Conservation (phyloP, 2,329 filamentous ascomycete genomes). For the Fusarium sp. region DNA sequence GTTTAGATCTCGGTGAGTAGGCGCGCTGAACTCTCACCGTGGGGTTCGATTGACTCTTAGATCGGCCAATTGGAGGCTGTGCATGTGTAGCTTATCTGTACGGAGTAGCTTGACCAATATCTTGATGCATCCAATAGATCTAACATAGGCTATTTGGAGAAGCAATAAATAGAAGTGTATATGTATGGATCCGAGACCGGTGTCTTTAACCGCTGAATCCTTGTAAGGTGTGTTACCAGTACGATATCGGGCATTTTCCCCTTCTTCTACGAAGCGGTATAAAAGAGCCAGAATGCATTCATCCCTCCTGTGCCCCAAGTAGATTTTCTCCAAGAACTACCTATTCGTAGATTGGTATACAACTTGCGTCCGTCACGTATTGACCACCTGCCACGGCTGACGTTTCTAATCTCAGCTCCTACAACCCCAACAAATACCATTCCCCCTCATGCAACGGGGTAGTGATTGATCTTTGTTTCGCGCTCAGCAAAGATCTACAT, state of each 20-base stretch:
- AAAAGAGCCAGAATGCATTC: constrained; percentile 16
- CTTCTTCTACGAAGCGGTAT: constrained; percentile 7
- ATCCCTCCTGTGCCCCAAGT: background rate
- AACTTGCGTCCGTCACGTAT: background rate
- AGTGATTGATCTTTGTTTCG: background rate
- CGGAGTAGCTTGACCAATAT: constrained; percentile 9
- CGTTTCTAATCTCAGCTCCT: constrained; percentile 5
- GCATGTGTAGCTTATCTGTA: constrained; percentile 13
- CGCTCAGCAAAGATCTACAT: constrained; percentile 3
- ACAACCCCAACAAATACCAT: constrained; percentile 19
- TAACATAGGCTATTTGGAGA: background rate
- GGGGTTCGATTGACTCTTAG: background rate
- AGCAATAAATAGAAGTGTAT: background rate
- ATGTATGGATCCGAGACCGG: constrained; percentile 26
- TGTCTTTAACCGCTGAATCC: constrained; percentile 9
- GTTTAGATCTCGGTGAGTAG: constrained; percentile 4
- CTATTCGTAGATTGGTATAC: constrained; percentile 1
- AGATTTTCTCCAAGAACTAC: background rate
- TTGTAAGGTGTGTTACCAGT: constrained; percentile 10
- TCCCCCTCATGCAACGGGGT: constrained; percentile 15
- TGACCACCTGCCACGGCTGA: constrained; percentile 10
- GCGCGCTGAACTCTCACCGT: constrained; percentile 13
- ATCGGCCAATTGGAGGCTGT: constrained; percentile 36
- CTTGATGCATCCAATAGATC: background rate
- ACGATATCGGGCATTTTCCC: constrained; percentile 18